phyloP scores from a whole-genome alignment of 257 asterid genomes.

The Solanum chaucha region DNA sequence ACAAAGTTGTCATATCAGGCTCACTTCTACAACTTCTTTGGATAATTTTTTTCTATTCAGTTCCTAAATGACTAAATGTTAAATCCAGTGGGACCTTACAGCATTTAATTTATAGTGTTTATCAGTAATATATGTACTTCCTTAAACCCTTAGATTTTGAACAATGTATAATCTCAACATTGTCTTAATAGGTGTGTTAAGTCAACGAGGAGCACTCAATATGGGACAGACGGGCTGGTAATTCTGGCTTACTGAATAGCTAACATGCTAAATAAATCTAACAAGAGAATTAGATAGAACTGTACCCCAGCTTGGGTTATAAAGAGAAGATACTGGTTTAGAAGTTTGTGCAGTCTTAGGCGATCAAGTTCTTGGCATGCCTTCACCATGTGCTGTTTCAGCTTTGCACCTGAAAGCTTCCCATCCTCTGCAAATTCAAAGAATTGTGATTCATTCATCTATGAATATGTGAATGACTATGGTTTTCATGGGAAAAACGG shows the following conservation, averaged over 20 bases:
- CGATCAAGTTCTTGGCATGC: constrained; percentile 42
- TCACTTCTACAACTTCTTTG: not conserved
- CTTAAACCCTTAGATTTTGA: not conserved
- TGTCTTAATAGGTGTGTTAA: not conserved
- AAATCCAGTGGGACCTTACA: not conserved
- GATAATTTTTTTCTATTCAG: not conserved
- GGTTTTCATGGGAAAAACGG: not conserved
- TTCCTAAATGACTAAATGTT: not conserved
- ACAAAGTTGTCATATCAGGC: not conserved
- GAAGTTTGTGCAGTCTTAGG: constrained; percentile 44
- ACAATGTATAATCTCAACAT: not conserved
- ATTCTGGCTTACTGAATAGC: not conserved
- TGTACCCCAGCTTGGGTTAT: constrained; percentile 59
- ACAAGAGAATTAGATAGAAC: constrained; percentile 3
- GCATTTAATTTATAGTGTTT: not conserved
- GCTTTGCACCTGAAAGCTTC: constrained; percentile 41
- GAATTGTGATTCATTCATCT: not conserved
- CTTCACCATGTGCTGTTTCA: constrained; percentile 36
- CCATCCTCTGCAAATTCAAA: constrained; percentile 38
- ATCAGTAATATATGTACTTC: not conserved
- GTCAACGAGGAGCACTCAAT: not conserved
- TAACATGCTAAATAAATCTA: not conserved
- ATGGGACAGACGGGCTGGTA: not conserved
- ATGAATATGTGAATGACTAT: not conserved
- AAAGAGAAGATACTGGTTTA: constrained; percentile 56